phyloP scores from a whole-genome alignment of 768 basidiomycete species.

The Sarcodon aspratus region DNA sequence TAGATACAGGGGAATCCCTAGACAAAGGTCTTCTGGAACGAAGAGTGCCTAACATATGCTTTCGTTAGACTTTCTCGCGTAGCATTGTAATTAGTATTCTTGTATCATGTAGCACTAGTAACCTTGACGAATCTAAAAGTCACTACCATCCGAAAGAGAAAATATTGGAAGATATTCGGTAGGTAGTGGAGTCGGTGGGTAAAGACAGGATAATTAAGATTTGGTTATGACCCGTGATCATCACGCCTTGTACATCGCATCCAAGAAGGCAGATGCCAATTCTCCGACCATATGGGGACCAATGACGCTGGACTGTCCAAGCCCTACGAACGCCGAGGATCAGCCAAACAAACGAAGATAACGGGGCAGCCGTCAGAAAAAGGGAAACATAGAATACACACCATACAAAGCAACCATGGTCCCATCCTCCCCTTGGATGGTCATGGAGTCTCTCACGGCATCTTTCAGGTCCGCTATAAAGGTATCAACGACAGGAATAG shows the following conservation, averaged over 20 bases:
- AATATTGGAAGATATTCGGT: no score
- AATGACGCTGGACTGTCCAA: slow-evolving; percentile 73
- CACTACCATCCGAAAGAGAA: no score
- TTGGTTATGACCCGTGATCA: no score
- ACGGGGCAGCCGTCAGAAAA: background rate
- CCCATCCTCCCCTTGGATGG: slow-evolving; percentile 53
- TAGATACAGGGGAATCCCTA: no score
- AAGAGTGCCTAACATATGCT: no score
- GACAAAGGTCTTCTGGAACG: no score
- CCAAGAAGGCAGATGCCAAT: slow-evolving; percentile 71
- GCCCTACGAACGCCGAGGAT: slow-evolving; percentile 31
- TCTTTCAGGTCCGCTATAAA: slow-evolving; percentile 81
- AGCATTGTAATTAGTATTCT: no score
- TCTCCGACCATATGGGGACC: slow-evolving; percentile 74
- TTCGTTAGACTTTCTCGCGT: no score
- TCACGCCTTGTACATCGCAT: slow-evolving; percentile 73
- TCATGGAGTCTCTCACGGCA: slow-evolving; percentile 60
- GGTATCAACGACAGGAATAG: slow-evolving; percentile 61
- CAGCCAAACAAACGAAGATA: slow-evolving; percentile 1
- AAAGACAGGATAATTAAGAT: no score
- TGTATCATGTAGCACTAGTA: no score
- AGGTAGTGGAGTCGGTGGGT: no score
- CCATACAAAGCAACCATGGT: slow-evolving; percentile 90
- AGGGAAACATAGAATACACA: slow-evolving; percentile 21
- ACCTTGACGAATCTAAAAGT: no score